Percentiles rank a stretch among this genome's conserved stretches.
Evolutionary conservation across 2,329 filamentous ascomycete species (phyloP).

Genomic region (Sporothrix variecibatus): DNA sequence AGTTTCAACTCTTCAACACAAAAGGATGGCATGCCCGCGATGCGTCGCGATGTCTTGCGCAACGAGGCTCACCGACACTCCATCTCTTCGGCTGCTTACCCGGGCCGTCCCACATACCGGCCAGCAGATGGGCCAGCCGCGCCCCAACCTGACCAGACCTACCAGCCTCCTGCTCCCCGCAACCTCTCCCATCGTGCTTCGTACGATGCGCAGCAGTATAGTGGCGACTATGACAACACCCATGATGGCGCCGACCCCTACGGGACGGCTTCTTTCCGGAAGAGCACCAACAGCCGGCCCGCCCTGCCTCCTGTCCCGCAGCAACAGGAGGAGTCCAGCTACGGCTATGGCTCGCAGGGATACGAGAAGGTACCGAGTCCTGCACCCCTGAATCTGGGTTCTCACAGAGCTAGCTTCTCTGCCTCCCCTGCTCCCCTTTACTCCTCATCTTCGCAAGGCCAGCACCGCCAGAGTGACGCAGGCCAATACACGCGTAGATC

Average conservation of each 20-base stretch:
- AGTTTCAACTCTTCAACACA: constrained; percentile 46
- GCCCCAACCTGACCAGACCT: constrained; percentile 38
- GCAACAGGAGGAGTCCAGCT: constrained; percentile 21
- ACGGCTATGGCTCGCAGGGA: constrained; percentile 36
- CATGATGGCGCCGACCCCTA: constrained; percentile 52
- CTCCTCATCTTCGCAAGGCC: constrained; percentile 26
- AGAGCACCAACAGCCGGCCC: constrained; percentile 34
- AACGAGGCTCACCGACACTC: constrained; percentile 60
- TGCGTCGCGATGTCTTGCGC: constrained; percentile 61
- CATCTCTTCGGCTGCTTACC: constrained; percentile 46
- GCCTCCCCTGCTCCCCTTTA: constrained; percentile 35
- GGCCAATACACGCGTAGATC: constrained; percentile 17
- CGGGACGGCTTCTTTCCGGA: constrained; percentile 33
- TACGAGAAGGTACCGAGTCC: constrained; percentile 47
- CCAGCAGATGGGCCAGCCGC: constrained; percentile 50
- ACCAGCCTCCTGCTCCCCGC: constrained; percentile 43
- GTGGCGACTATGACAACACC: constrained; percentile 63
- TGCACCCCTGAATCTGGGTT: constrained; percentile 48
- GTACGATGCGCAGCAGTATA: constrained; percentile 51
- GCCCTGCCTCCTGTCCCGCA: constrained; percentile 28
- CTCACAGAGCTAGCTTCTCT: constrained; percentile 37
- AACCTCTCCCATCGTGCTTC: constrained; percentile 55
- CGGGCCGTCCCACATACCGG: constrained; percentile 56
- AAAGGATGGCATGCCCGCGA: constrained; percentile 48
- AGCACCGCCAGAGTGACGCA: constrained; percentile 23